Evolutionary conservation across 2,329 filamentous ascomycete genomes (phyloP), one percentile per base, ranked within the genome.

Genomic region (Nigrograna mackinnonii): DNA sequence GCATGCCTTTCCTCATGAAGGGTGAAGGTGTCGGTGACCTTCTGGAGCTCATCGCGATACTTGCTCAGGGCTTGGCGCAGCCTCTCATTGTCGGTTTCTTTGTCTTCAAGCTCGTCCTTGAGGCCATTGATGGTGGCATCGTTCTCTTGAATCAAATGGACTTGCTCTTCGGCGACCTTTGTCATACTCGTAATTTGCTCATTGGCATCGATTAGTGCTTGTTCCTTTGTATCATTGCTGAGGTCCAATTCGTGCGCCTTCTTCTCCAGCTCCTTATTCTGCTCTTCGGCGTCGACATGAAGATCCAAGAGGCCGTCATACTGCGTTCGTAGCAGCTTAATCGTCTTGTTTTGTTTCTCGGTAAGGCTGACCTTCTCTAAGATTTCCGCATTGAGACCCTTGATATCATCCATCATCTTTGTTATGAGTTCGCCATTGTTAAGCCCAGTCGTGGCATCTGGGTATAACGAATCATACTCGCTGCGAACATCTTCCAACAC

Each of bases 401-500:
- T 59, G 22, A 76, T 56, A 17, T 69, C 63, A 17, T 68, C 58
- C 17, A 71, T 63, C 16, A 76, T 52, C 37, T 71, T 68, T 20
- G 58, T 58, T 2, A 76, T 52, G 9, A 76, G 52, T 16, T 71
- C 61, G 31, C 60, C 55, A 41, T 70, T 73, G 6, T 62, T 66
- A 6, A 72, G 59, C 24, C 62, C 61, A 11, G 58, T 53, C 4
- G 68, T 66, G 11, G 66, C 49, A 18, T 57, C 55, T 12, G 73
- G 73, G n/a, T 76, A 63, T 24, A 69, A 56, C 34, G 59, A 57
- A 19, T 75, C 69, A 16, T 75, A 51, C 22, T 61, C 56, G 11
- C 66, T 61, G 33, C 73, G 73, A 14, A 70, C 58, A 11, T 58
- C 44, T 7, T 63, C 61, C 39, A 76, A 73, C n/a, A 65, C 64